Evolutionary conservation across 306 rosid species (phyloP).

Genomic region (Vachellia pachyceras): DNA sequence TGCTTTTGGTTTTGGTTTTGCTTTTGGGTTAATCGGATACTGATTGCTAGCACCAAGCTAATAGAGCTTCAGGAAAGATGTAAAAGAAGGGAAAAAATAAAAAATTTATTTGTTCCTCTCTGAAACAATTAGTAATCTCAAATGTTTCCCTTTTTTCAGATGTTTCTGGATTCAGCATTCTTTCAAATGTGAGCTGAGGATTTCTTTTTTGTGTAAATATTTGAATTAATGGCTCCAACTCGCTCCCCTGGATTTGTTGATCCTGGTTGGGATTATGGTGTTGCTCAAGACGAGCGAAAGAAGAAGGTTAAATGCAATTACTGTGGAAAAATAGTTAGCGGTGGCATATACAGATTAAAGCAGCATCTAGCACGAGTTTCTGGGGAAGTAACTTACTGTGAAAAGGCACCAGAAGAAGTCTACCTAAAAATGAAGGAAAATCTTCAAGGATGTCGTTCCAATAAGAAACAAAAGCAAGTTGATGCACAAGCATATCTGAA

Average conservation of each 20-base stretch:
- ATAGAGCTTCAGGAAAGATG: neutral
- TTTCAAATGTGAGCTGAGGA: constrained; percentile 37
- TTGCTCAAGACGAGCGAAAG: constrained; percentile 94
- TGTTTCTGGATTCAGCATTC: constrained; percentile 30
- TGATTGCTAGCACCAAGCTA: neutral
- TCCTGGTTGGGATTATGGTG: constrained; percentile 98
- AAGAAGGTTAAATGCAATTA: constrained; percentile 97
- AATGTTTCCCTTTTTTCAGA: neutral
- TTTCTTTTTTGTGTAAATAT: constrained; percentile 30
- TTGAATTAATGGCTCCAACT: constrained; percentile 62
- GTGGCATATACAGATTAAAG: constrained; percentile 94
- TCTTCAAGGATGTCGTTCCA: constrained; percentile 82
- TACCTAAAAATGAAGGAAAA: constrained; percentile 88
- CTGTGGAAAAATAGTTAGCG: constrained; percentile 96
- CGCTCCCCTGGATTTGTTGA: constrained; percentile 86
- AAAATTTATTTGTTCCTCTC: neutral
- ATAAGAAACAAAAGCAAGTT: constrained; percentile 77
- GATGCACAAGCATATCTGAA: constrained; percentile 71
- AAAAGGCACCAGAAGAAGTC: constrained; percentile 94
- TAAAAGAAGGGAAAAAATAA: neutral
- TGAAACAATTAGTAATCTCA: neutral
- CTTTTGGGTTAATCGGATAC: neutral
- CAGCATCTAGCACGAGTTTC: constrained; percentile 98
- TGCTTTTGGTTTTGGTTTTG: constrained; percentile 11
- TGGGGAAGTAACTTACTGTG: constrained; percentile 95